These are phyloP conservation scores for Cordyceps cicadae DNA, from an alignment of 2,329 filamentous ascomycete genomes.

Conservation along the genomic window DNA sequence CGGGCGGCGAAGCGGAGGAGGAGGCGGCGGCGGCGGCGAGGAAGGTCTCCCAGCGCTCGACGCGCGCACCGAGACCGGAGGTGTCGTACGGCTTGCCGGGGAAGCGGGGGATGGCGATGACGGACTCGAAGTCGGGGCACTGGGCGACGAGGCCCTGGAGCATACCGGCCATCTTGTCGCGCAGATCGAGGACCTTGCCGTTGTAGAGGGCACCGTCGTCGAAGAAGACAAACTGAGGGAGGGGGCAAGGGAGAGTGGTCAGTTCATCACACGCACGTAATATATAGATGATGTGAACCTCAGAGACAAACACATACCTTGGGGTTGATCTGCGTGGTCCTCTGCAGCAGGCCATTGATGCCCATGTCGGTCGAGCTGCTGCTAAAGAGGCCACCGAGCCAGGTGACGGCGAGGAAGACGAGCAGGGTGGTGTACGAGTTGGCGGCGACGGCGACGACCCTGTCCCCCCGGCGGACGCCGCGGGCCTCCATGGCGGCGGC, in stretches of 20 bases:
- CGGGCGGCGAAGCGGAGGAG: conserved; percentile 25
- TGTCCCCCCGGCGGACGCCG: conserved; percentile 63
- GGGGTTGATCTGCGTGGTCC: conserved; percentile 66
- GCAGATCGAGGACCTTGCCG: conserved; percentile 58
- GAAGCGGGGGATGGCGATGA: conserved; percentile 62
- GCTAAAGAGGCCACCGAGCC: conserved; percentile 68
- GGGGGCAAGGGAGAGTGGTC: not conserved
- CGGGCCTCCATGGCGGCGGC: conserved; percentile 57
- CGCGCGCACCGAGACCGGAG: conserved; percentile 38
- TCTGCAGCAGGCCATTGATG: conserved; percentile 65
- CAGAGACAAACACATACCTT: conserved; percentile 35
- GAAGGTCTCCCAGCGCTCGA: conserved; percentile 39
- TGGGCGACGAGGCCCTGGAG: conserved; percentile 51
- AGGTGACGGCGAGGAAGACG: conserved; percentile 60
- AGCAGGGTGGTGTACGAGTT: conserved; percentile 68
- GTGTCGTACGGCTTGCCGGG: conserved; percentile 42
- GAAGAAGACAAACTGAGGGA: conserved; percentile 60
- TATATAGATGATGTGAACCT: too few species aligned
- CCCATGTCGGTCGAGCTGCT: conserved; percentile 79
- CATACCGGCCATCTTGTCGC: conserved; percentile 65
- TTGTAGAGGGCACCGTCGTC: conserved; percentile 77
- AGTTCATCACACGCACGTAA: not conserved
- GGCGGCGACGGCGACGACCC: conserved; percentile 65
- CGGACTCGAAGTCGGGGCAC: conserved; percentile 51
- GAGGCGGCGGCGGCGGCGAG: conserved; percentile 24